Percentiles rank a stretch among this genome's conserved stretches.
These are phyloP conservation scores for Starmerella khaoyaiensis DNA, from an alignment of 805 yeast genomes.

Conservation along the genomic window DNA sequence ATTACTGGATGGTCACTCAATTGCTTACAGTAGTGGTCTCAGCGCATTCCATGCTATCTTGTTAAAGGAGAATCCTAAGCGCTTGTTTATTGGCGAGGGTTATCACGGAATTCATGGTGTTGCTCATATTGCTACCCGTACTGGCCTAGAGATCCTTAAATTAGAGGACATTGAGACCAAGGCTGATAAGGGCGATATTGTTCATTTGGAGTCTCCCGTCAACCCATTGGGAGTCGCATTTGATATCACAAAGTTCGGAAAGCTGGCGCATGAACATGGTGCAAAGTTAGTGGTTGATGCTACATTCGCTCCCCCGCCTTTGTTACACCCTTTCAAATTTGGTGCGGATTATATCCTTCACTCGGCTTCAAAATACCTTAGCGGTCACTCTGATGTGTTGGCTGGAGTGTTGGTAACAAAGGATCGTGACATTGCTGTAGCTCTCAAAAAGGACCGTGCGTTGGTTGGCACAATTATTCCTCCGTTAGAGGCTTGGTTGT, in stretches of 20 bases:
- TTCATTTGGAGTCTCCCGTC: constrained; percentile 62
- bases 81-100: constrained; percentile 60
- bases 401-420: constrained; percentile 70
- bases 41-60: constrained; percentile 70
- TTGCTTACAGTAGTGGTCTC: constrained; percentile 65
- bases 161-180: constrained; percentile 31
- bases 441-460: constrained; percentile 49
- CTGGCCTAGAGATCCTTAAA: constrained; percentile 32
- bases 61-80: constrained; percentile 58
- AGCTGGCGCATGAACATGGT: constrained; percentile 62
- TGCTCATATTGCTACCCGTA: constrained; percentile 47
- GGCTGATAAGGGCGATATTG: constrained; percentile 53
- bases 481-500: constrained; percentile 59
- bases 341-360: constrained; percentile 84
- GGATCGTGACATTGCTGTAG: constrained; percentile 45
- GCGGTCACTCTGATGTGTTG: constrained; percentile 83
- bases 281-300: constrained; percentile 69
- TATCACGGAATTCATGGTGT: constrained; percentile 79
- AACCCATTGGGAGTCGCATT: constrained; percentile 65
- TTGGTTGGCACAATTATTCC: constrained; percentile 69
- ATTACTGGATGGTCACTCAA: constrained; percentile 50
- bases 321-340: constrained; percentile 63
- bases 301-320: constrained; percentile 90
- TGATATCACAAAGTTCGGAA: constrained; percentile 51
- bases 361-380: constrained; percentile 85